Evolutionary conservation across 176 grass and related monocot genomes (phyloP), one percentile per base, ranked within the genome.

Genomic region (Carex cristatella): DNA sequence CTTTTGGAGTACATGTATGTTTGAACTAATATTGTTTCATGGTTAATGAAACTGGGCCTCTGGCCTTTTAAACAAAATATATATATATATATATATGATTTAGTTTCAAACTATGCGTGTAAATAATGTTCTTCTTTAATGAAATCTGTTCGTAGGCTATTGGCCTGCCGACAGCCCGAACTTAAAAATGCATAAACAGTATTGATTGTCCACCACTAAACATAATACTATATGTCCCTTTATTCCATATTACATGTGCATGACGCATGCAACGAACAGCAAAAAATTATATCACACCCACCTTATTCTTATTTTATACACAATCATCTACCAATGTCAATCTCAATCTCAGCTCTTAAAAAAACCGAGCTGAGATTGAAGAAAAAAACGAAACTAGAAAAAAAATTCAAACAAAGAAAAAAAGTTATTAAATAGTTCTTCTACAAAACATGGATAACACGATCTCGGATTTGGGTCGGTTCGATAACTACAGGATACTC

Each of bases 381-480:
- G 18, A 81, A 67, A 70, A 88, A 63, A 66, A 87, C 57, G 27
- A 65, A 85, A 85, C 42, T 83, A 85, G 61, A 76, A 14, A 10
- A 9, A 59, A 10, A 60, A 40, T 53, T 79, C 48, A 51, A 68
- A 54, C 15, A 69, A 86, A 81, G 3, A 3, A 84, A 62, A 83
- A 68, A 35, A 35, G 33, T 46, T 53, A 40, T 40, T 9, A 64
- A 79, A 81, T 66, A 66, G 61, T 70, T 10, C 23, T 83, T 86
- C 89, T 80, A 92, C 87, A 92, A 91, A 14, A 84, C 89, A 31
- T 76, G 95, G 14, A 90, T 82, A 82, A 81, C 79, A 33, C 83
- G 67, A 9, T 92, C 88, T 35, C 71, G 83, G 1, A 53, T 33
- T 69, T 55, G 81, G 11, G 16, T 58, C 5, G 80, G n/a, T 4